Evolutionary conservation across 352 stramenopile species (phyloP), one percentile per base, ranked within the genome.

Genomic region (Globisporangium acanthophoron): DNA sequence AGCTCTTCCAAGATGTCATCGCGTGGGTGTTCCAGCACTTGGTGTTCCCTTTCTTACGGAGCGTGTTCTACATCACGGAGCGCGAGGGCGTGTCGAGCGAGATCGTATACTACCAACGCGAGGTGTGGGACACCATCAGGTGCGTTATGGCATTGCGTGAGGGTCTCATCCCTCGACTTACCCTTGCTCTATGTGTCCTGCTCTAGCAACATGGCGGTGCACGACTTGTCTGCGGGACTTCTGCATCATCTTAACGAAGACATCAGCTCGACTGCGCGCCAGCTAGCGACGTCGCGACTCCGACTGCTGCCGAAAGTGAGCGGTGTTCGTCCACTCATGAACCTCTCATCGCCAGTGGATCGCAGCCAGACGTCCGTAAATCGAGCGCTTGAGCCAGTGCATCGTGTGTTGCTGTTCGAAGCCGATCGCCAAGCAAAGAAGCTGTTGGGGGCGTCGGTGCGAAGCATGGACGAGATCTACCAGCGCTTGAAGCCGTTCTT

Each of bases 51-150:
- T 39, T 90, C 3, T 47, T 93, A 29, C 74, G 71, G 9, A 80
- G 72, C 37, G 58, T 83, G 48, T 92, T 90, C 65, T 93, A 88
- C 63, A 78, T 90, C 52, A 93, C 84, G 1, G 80, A 90, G 44
- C 52, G 63, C 2, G 84, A 93, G 65, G 84, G 81, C 15, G 72
- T 70, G 52, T 78, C 71, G 3, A 88, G 90, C 39, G 76, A 90
- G 12, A 73, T 92, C 9, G 59, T 70, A 6, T 93, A 73, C 58
- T 93, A 85, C 54, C 78, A 85, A 18, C 76, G 80, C 31, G 65
- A 67, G 15, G 73, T 93, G 18, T 93, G 84, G 84, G 80, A 67
- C 58, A 61, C 61, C 15, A 83, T 93, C 62, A 75, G 59, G 75
- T 82, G 5, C 31, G 48, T 40, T 12, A 27, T 27, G 24, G 24